A percentile compares a stretch with the other conserved stretches of the same genome.
phyloP scores from a whole-genome alignment of 2,329 filamentous ascomycete genomes.

The Decorospora gaudefroyi region DNA sequence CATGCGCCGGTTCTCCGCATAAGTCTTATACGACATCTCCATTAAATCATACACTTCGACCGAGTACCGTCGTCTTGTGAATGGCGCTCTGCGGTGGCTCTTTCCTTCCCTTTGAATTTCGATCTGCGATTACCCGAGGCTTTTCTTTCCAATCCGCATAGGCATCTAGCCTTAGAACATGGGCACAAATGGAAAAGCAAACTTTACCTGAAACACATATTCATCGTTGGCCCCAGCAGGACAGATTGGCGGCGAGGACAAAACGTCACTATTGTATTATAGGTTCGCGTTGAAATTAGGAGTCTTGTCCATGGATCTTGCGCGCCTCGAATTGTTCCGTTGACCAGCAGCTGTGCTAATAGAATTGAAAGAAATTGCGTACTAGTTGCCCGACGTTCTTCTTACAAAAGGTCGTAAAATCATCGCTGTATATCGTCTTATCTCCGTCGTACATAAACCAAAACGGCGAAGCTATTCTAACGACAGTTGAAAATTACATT shows the following conservation, averaged over 20 bases:
- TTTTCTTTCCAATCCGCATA: conserved; percentile 17
- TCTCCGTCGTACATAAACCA: too few species aligned
- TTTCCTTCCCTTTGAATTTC: conserved; percentile 5
- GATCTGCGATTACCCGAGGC: conserved; percentile 9
- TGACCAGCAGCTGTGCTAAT: too few species aligned
- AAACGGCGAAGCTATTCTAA: too few species aligned
- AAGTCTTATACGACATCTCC: conserved; percentile 18
- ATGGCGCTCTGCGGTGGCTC: conserved; percentile 30
- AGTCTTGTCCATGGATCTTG: conserved; percentile 15
- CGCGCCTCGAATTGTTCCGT: too few species aligned
- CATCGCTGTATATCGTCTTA: too few species aligned
- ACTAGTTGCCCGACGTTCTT: too few species aligned
- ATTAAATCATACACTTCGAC: conserved; percentile 14
- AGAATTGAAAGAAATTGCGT: too few species aligned
- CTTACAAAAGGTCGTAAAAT: too few species aligned
- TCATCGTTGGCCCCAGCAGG: conserved; percentile 16
- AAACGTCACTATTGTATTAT: conserved; percentile 43
- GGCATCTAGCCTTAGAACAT: conserved; percentile 6
- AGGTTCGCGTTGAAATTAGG: conserved; percentile 33
- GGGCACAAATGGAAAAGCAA: conserved; percentile 33
- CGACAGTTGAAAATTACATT: not conserved
- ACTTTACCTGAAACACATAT: conserved; percentile 20
- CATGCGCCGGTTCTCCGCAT: conserved; percentile 79
- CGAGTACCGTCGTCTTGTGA: conserved; percentile 15
- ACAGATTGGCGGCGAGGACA: conserved; percentile 19